Conservation (phyloP, 768 basidiomycete genomes). For the Mrakia frigida region DNA sequence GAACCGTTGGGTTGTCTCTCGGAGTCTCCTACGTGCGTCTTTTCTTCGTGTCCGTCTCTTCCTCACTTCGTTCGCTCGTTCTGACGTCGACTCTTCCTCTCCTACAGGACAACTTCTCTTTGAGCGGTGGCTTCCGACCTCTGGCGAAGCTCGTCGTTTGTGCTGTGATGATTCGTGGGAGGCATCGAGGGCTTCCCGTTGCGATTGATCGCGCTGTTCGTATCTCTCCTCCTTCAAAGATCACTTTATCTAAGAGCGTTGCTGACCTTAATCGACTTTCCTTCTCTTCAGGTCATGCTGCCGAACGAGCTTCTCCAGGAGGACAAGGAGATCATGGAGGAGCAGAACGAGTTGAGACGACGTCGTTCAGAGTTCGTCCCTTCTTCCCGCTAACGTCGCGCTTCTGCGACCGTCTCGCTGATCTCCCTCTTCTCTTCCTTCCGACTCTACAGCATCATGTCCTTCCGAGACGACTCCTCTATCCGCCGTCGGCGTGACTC, state of each 20-base stretch:
- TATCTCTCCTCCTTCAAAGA: constrained; percentile 31
- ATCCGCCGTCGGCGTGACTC: not conserved
- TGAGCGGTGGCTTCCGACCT: constrained; percentile 69
- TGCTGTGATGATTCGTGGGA: constrained; percentile 86
- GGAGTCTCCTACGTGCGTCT: constrained; percentile 69
- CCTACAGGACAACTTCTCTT: constrained; percentile 67
- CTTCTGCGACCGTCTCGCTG: constrained; percentile 44
- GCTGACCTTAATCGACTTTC: not conserved
- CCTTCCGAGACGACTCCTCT: constrained; percentile 50
- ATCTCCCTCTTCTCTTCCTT: constrained; percentile 54
- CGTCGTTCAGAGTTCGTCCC: too few relatives aligned
- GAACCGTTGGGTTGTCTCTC: constrained; percentile 70
- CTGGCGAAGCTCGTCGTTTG: constrained; percentile 83
- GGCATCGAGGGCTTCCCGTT: constrained; percentile 80
- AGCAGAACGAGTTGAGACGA: not conserved
- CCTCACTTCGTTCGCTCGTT: not conserved
- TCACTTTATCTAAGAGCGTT: not conserved
- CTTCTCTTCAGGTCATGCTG: constrained; percentile 52
- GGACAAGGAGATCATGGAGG: constrained; percentile 32
- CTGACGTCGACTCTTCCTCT: not conserved
- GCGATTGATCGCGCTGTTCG: constrained; percentile 71
- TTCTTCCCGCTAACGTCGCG: not conserved
- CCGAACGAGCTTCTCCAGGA: constrained; percentile 55
- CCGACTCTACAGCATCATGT: constrained; percentile 51
- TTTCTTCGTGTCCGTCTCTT: constrained; percentile 14